These are phyloP conservation scores for Nothophytophthora sp. DNA, from an alignment of 352 stramenopile species.

Conservation along the genomic window DNA sequence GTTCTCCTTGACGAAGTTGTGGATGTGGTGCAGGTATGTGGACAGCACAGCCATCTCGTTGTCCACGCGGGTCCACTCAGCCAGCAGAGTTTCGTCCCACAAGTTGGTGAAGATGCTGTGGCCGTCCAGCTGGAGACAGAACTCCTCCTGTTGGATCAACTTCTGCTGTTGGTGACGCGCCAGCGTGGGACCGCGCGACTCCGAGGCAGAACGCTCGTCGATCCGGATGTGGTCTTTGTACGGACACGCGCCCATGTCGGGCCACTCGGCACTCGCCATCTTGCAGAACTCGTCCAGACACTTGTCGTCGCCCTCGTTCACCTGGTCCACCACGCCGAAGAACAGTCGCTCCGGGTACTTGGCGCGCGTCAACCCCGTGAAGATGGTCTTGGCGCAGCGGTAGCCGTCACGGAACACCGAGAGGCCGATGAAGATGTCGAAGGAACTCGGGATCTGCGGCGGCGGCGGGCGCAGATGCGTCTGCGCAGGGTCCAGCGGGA, in stretches of 20 bases:
- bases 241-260: slow-evolving; percentile 43
- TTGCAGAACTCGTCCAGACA: slow-evolving; percentile 68
- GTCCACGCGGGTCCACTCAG: slow-evolving; percentile 51
- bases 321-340: slow-evolving; percentile 71
- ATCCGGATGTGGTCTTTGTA: slow-evolving; percentile 56
- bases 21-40: slow-evolving; percentile 67
- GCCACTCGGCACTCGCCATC: slow-evolving; percentile 48
- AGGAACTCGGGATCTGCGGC: slow-evolving; percentile 27
- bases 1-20: slow-evolving; percentile 61
- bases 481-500: slow-evolving; percentile 27
- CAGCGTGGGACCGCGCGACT: slow-evolving; percentile 60
- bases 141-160: slow-evolving; percentile 57
- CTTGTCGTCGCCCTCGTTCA: slow-evolving; percentile 49
- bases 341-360: slow-evolving; percentile 55
- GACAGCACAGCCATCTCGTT: slow-evolving; percentile 76
- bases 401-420: slow-evolving; percentile 68
- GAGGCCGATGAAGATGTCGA: slow-evolving; percentile 55
- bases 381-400: slow-evolving; percentile 62
- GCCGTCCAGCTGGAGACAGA: slow-evolving; percentile 67
- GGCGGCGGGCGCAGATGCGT: slow-evolving; percentile 43
- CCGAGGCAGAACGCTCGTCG: slow-evolving; percentile 52
- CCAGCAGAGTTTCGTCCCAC: slow-evolving; percentile 57
- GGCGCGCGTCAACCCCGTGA: slow-evolving; percentile 56
- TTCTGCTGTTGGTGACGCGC: slow-evolving; percentile 69
- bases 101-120: slow-evolving; percentile 75